A percentile compares a stretch with the other conserved stretches of the same genome.
These are phyloP conservation scores for Euphorbia corollata DNA, from an alignment of 441 rosid genomes.

Conservation along the genomic window DNA sequence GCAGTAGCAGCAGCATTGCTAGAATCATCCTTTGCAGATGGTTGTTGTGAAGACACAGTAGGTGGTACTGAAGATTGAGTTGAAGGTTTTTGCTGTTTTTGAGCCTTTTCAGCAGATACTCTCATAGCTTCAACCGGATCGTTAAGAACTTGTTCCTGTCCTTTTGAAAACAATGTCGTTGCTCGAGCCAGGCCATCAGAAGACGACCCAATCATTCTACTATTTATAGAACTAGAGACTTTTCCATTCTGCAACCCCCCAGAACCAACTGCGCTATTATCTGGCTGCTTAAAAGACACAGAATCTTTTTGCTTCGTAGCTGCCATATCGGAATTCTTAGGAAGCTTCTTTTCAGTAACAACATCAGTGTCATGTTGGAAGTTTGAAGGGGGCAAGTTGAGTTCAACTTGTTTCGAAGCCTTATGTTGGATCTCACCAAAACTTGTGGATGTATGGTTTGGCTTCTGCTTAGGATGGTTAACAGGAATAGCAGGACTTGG, in stretches of 20 bases:
- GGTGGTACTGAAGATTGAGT: constrained; percentile 28
- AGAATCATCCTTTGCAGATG: constrained; percentile 46
- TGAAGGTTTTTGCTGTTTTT: constrained; percentile 43
- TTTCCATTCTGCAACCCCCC: constrained; percentile 53
- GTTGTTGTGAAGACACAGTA: constrained; percentile 25
- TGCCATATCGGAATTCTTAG: constrained; percentile 36
- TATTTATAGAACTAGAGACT: constrained; percentile 25
- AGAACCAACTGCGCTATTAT: constrained; percentile 29
- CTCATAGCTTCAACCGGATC: constrained; percentile 69
- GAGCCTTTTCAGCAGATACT: constrained; percentile 45
- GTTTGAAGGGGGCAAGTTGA: constrained; percentile 60
- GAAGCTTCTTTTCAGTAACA: constrained; percentile 34
- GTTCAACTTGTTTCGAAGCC: constrained; percentile 57
- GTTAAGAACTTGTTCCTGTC: constrained; percentile 37
- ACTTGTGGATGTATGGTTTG: constrained; percentile 32
- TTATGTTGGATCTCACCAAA: constrained; percentile 35
- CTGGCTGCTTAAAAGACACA: constrained; percentile 37
- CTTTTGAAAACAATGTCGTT: constrained; percentile 30
- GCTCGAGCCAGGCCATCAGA: constrained; percentile 36
- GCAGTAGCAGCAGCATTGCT: constrained; percentile 63
- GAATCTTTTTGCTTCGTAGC: constrained; percentile 35
- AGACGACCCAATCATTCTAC: constrained; percentile 35
- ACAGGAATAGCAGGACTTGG: constrained; percentile 19
- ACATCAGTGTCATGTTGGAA: constrained; percentile 36
- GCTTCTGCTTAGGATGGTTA: constrained; percentile 31